Conservation (phyloP, 208 protist species). For the Crithidia thermophila region DNA sequence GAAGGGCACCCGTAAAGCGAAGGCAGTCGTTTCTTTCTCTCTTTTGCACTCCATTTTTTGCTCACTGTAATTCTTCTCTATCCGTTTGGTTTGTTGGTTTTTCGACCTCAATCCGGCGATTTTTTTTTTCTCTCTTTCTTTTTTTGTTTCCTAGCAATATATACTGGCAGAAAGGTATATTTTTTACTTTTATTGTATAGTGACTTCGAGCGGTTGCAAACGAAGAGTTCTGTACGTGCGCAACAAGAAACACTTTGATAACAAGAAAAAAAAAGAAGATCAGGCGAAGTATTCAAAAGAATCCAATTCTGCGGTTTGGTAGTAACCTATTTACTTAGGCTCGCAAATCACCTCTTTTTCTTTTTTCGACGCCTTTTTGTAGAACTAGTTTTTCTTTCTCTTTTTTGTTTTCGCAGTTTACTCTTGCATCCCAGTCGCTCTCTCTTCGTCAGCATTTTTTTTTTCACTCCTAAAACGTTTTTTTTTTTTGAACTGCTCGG, state of each 20-base stretch:
- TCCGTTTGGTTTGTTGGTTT: not conserved
- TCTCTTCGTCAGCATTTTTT: not conserved
- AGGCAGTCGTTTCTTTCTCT: too few relatives aligned
- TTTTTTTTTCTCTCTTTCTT: slow-evolving; percentile 2
- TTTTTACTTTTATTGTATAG: not conserved
- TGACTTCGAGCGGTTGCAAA: not conserved
- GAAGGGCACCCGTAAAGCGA: too few relatives aligned
- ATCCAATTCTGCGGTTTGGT: not conserved
- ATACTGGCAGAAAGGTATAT: not conserved
- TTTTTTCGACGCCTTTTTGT: not conserved
- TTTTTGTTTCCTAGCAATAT: not conserved
- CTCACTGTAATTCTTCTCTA: not conserved
- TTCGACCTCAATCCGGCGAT: not conserved
- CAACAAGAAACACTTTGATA: not conserved
- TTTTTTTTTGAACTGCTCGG: not conserved
- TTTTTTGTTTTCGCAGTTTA: not conserved
- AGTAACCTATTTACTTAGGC: not conserved
- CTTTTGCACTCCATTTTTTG: not conserved
- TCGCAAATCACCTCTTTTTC: not conserved
- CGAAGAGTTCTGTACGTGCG: not conserved
- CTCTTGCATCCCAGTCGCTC: not conserved
- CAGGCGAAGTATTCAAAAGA: not conserved
- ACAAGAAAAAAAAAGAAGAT: not conserved
- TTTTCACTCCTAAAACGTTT: not conserved
- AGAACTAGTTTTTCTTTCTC: not conserved